phyloP scores from a whole-genome alignment of 495 filamentous ascomycete genomes.

The Aspergillus sclerotioniger region DNA sequence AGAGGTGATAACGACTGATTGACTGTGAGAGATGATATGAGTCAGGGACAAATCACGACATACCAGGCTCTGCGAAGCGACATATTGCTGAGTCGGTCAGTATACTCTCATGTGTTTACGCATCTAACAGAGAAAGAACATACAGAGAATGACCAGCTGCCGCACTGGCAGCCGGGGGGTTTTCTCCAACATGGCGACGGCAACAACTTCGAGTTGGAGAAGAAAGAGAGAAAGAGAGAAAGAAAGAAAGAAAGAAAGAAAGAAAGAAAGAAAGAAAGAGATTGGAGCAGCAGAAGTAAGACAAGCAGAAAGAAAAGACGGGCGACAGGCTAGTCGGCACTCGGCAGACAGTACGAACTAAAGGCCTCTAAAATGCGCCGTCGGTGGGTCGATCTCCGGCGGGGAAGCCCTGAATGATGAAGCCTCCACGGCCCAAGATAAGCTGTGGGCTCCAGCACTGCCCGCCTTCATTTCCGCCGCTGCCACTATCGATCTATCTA shows the following conservation, averaged over 20 bases:
- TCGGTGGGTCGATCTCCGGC: too few species aligned
- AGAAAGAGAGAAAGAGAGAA: constrained; percentile 9
- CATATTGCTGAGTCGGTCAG: constrained; percentile 46
- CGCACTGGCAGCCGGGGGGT: constrained; percentile 45
- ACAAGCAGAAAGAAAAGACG: neutral
- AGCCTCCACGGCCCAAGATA: too few species aligned
- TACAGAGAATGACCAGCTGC: constrained; percentile 63
- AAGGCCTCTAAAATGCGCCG: too few species aligned
- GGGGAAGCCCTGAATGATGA: too few species aligned
- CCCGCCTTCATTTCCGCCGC: too few species aligned
- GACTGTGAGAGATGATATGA: neutral
- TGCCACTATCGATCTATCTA: too few species aligned
- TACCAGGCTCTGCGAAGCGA: constrained; percentile 80
- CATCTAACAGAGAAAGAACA: constrained; percentile 25
- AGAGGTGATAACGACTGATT: constrained; percentile 69
- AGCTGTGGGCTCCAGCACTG: too few species aligned
- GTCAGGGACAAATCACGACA: constrained; percentile 14
- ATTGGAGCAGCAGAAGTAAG: too few species aligned
- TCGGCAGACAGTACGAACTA: too few species aligned
- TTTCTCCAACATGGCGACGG: constrained; percentile 24
- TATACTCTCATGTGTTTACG: neutral
- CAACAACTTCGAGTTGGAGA: neutral
- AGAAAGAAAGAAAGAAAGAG: too few species aligned
- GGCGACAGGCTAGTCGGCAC: neutral
- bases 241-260: constrained; percentile 6